phyloP scores from a whole-genome alignment of 345 rosid genomes.

The Citrus medica region DNA sequence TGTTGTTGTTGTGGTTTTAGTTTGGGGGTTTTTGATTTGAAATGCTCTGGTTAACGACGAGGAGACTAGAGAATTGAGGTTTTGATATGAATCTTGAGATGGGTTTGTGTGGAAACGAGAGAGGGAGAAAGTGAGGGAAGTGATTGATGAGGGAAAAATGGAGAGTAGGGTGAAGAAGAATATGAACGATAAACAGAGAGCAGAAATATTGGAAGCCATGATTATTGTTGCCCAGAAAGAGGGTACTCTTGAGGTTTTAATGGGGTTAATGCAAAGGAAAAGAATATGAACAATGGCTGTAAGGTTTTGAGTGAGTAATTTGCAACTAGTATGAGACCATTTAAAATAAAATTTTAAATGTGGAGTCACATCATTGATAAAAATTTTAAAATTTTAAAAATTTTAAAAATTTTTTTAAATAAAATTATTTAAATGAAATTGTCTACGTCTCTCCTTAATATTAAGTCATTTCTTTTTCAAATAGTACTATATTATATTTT shows the following conservation, averaged over 20 bases:
- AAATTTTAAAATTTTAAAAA: too few species aligned
- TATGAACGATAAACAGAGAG: not conserved
- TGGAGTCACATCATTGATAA: too few species aligned
- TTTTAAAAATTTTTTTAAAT: too few species aligned
- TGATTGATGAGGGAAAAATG: not conserved
- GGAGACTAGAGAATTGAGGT: constrained; percentile 24
- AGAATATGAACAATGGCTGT: not conserved
- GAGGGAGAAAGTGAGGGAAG: constrained; percentile 26
- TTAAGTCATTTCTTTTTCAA: too few species aligned
- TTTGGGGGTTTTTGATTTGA: constrained; percentile 29
- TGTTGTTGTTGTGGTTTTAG: not conserved
- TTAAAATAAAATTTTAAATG: too few species aligned
- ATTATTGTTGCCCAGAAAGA: not conserved
- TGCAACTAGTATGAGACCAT: not conserved
- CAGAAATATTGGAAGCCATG: constrained; percentile 14
- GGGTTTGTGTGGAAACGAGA: constrained; percentile 9
- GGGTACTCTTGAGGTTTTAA: not conserved
- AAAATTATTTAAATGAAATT: too few species aligned
- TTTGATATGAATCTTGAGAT: constrained; percentile 23
- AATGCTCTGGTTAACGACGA: constrained; percentile 35
- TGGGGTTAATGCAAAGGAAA: not conserved
- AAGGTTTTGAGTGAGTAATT: not conserved
- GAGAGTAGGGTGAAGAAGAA: constrained; percentile 8
- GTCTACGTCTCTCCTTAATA: too few species aligned
- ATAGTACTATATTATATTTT: too few species aligned